Base-by-base conservation (phyloP, 2,329 filamentous ascomycete species). In the Paecilomyces sp. region DNA sequence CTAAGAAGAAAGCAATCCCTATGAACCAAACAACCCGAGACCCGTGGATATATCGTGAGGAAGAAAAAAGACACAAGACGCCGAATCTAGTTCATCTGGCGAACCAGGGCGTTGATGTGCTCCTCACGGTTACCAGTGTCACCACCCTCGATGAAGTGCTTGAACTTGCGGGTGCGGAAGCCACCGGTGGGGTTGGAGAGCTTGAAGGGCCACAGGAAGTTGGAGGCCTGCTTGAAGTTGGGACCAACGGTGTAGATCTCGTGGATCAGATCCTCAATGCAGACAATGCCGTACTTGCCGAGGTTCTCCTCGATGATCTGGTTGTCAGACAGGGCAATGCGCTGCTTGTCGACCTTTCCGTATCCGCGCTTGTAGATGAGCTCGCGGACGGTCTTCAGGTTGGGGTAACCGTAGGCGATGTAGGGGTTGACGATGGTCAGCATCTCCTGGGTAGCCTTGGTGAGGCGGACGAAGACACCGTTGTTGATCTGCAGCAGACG, bases 201-300 rank as follows among this genome's bases (percentile, higher is more conserved):
- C 90, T 99, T 97, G 88, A 99, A 99, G 77, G 94, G 94, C 94
- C 94, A 99, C 70, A 97, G 83, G 88, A 97, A 97, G 89, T 97
- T 99, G 84, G 88, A 87, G 74, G 91, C 92, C 85, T 97, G 92
- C 89, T 97, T 97, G 90, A 94, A 95, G 88, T 97, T 97, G 84
- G 93, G 93, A 77, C 94, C 93, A 69, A 97, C 94, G 62, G 92
- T 96, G 87, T 87, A 93, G 83, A 96, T 96, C 86, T 99, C 94
- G 86, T 99, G 94, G 81, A 99, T 92, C 70, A 99, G 83, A 83
- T 99, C 94, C 85, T 99, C 94, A 80, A 97, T 91, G 79, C 94
- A 99, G 84, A 99, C 91, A 75, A 99, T 97, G 80, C 92, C 94
- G 83, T 92, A 96, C 86, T 97, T 91, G 83, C 92, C 93, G 70